A percentile compares a stretch with the other conserved stretches of the same genome.
Conservation (phyloP, 1,284 basidiomycete species). For the Heliocybe sulcata region DNA sequence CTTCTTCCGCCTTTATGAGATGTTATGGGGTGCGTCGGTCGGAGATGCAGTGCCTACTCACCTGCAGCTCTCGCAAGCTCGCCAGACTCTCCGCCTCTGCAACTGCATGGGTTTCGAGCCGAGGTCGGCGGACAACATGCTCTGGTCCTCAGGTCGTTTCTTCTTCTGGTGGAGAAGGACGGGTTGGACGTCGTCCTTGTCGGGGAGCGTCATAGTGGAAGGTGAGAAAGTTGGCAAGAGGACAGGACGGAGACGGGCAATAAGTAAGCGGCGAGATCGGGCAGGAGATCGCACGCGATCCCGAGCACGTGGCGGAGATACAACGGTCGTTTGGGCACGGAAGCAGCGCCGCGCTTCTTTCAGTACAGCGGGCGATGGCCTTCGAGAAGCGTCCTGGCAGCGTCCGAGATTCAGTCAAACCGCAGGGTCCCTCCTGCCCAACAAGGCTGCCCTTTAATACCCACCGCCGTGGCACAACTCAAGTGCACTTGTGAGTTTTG, state of each 20-base stretch:
- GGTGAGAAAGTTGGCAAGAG: conserved; percentile 43
- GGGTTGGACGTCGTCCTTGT: conserved; percentile 35
- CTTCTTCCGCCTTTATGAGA: conserved; percentile 64
- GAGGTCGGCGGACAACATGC: conserved; percentile 37
- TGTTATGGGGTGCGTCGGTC: conserved; percentile 4
- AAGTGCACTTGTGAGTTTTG: neutral
- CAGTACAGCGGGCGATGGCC: neutral
- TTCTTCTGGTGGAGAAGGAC: conserved; percentile 59
- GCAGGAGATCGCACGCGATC: conserved; percentile 4
- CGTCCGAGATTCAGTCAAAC: neutral
- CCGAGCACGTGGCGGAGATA: conserved; percentile 5
- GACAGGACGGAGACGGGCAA: conserved; percentile 12
- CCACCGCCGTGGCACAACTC: no score
- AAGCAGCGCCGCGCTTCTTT: neutral
- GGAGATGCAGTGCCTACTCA: conserved; percentile 25
- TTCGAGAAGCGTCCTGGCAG: neutral
- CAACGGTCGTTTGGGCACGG: neutral
- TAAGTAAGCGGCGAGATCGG: conserved; percentile 4
- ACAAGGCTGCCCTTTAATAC: no score
- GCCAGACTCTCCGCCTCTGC: conserved; percentile 70
- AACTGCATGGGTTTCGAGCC: conserved; percentile 66
- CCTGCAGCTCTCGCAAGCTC: conserved; percentile 83
- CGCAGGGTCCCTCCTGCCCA: no score
- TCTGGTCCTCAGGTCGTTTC: conserved; percentile 55
- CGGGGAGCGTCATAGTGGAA: conserved; percentile 37